A percentile compares a stretch with the other conserved stretches of the same genome.
These are phyloP conservation scores for Chenopodium formosanum DNA, from an alignment of 148 eudicot species.

Conservation along the genomic window DNA sequence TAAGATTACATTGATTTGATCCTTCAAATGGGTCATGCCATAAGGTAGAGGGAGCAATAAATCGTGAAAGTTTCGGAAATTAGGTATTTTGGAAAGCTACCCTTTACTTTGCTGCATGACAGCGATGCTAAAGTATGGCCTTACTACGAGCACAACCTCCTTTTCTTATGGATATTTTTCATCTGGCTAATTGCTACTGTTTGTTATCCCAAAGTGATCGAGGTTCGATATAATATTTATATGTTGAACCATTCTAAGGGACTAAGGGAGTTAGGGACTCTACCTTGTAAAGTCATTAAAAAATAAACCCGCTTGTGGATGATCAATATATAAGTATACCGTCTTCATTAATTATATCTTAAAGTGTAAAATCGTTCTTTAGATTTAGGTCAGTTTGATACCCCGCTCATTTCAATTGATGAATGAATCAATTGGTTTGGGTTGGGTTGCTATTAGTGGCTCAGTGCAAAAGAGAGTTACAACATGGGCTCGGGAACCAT, in stretches of 20 bases:
- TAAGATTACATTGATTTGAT: conserved; percentile 24
- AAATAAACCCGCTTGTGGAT: too few species aligned
- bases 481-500: too few species aligned
- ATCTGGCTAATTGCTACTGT: conserved; percentile 10
- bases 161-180: not conserved
- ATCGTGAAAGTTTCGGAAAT: conserved; percentile 38
- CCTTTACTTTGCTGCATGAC: conserved; percentile 23
- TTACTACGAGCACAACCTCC: not conserved
- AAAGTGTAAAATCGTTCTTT: too few species aligned
- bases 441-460: too few species aligned
- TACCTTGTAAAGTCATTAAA: too few species aligned
- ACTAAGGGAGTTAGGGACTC: too few species aligned
- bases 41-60: conserved; percentile 31
- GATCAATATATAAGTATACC: too few species aligned
- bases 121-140: conserved; percentile 25
- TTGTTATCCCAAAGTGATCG: not conserved
- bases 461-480: too few species aligned
- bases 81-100: conserved; percentile 40
- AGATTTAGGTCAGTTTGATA: too few species aligned
- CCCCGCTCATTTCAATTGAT: too few species aligned
- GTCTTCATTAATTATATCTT: too few species aligned
- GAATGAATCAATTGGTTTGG: too few species aligned
- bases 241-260: not conserved
- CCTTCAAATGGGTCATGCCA: conserved; percentile 27
- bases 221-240: not conserved